Conservation (phyloP, 306 rosid species). For the Datisca glomerata region DNA sequence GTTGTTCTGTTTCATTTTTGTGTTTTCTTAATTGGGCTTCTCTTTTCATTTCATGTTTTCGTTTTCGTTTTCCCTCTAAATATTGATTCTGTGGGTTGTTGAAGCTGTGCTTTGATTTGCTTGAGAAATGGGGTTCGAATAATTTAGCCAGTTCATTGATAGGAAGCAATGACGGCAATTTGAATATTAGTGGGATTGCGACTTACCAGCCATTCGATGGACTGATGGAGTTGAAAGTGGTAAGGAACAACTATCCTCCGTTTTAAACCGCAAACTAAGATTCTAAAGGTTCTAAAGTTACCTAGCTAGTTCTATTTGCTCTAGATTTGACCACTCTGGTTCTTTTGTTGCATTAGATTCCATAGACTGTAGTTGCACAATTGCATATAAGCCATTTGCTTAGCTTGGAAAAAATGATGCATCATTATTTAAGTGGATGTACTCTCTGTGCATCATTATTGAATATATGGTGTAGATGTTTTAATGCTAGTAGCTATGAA, state of each 20-base stretch:
- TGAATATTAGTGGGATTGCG: slow-evolving; percentile 55
- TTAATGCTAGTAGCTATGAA: too few relatives aligned
- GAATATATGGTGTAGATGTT: too few relatives aligned
- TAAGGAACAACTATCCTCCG: slow-evolving; percentile 12
- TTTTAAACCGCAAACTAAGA: neutral
- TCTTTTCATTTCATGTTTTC: neutral
- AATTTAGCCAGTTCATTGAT: slow-evolving; percentile 35
- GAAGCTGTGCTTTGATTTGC: slow-evolving; percentile 80
- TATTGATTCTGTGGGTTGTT: slow-evolving; percentile 1
- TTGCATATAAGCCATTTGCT: neutral
- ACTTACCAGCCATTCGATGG: slow-evolving; percentile 74
- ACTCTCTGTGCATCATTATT: too few relatives aligned
- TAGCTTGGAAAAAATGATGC: neutral
- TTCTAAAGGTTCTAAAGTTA: too few relatives aligned
- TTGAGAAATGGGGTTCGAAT: slow-evolving; percentile 66
- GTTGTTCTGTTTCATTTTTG: neutral
- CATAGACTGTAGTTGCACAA: neutral
- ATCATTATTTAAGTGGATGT: neutral
- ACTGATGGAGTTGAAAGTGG: slow-evolving; percentile 54
- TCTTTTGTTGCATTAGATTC: neutral
- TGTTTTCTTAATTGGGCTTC: neutral
- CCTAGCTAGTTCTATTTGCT: too few relatives aligned
- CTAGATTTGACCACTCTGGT: too few relatives aligned
- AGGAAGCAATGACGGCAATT: slow-evolving; percentile 28
- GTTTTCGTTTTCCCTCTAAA: neutral